Percentiles rank a stretch among this genome's conserved stretches.
Evolutionary conservation across 176 grass and related monocot species (phyloP).

Genomic region (Carex kokanica): DNA sequence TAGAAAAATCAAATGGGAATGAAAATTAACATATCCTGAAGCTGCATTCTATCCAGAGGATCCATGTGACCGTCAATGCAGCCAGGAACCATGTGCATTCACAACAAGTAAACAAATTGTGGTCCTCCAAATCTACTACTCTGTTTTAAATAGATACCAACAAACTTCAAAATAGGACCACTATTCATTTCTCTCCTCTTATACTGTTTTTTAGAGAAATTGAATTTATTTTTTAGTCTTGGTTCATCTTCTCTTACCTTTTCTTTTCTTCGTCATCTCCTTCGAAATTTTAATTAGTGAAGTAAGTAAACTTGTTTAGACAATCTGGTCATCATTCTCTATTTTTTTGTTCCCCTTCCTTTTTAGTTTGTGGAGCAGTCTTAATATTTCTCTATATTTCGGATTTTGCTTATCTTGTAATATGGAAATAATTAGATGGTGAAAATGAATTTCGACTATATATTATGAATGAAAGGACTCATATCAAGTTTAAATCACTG

Average conservation of each 20-base stretch:
- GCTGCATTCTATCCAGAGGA: slow-evolving; percentile 10
- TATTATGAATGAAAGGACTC: not conserved
- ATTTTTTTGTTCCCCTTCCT: too few relatives aligned
- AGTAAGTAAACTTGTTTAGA: too few relatives aligned
- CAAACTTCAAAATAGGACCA: slow-evolving; percentile 7
- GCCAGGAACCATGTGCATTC: slow-evolving; percentile 29
- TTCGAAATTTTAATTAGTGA: too few relatives aligned
- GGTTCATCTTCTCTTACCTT: too few relatives aligned
- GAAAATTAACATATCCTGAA: slow-evolving; percentile 22
- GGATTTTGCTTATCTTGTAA: not conserved
- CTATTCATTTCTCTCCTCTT: not conserved
- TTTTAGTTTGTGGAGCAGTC: too few relatives aligned
- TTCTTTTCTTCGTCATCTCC: too few relatives aligned
- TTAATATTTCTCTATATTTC: too few relatives aligned
- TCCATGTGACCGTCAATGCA: slow-evolving; percentile 31
- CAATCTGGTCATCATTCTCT: too few relatives aligned
- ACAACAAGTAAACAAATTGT: slow-evolving; percentile 19
- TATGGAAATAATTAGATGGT: not conserved
- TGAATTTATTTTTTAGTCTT: too few relatives aligned
- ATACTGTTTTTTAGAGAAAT: too few relatives aligned
- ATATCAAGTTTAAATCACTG: not conserved
- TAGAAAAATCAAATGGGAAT: slow-evolving; percentile 9
- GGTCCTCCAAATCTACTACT: slow-evolving; percentile 36
- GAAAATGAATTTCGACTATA: not conserved
- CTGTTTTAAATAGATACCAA: not conserved